phyloP scores from a whole-genome alignment of 2,329 filamentous ascomycete species.

The Gremmenia infestans region DNA sequence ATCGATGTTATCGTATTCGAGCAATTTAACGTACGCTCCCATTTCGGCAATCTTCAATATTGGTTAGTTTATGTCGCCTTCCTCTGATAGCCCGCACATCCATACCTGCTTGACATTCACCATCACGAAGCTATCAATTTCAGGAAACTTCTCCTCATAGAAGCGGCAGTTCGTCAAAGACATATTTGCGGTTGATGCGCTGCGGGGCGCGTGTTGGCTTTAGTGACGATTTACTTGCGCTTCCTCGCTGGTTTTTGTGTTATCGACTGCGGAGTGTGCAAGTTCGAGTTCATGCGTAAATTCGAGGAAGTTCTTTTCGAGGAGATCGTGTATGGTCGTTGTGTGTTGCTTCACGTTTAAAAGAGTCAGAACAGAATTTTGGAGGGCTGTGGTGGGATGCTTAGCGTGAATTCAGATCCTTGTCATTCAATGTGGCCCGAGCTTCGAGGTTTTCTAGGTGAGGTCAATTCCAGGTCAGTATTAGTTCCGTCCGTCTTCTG shows the following conservation, averaged over 20 bases:
- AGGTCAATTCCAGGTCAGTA: too few species aligned
- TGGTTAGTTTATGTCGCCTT: background rate
- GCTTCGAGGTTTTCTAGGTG: too few species aligned
- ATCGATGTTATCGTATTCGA: conserved; percentile 99
- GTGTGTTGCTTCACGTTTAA: background rate
- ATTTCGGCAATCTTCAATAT: conserved; percentile 84
- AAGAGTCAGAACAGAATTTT: background rate
- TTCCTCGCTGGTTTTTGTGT: conserved; percentile 8
- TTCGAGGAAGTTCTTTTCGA: background rate
- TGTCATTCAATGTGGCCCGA: background rate
- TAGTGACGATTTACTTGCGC: conserved; percentile 11
- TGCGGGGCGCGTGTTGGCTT: conserved; percentile 14
- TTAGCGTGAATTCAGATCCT: too few species aligned
- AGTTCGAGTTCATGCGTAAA: background rate
- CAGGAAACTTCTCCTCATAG: conserved; percentile 95
- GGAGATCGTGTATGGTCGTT: background rate
- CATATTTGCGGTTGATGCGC: conserved; percentile 58
- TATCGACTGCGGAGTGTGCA: background rate
- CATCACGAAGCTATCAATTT: conserved; percentile 99
- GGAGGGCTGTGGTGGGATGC: background rate
- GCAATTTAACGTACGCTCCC: conserved; percentile 98
- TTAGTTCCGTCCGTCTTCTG: background rate
- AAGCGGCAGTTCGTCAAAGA: conserved; percentile 95
- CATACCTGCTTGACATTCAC: conserved; percentile 96
- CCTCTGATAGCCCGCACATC: conserved; percentile 3